Base-by-base conservation (phyloP, 129 eudicot genomes). In the Lonicera japonica region DNA sequence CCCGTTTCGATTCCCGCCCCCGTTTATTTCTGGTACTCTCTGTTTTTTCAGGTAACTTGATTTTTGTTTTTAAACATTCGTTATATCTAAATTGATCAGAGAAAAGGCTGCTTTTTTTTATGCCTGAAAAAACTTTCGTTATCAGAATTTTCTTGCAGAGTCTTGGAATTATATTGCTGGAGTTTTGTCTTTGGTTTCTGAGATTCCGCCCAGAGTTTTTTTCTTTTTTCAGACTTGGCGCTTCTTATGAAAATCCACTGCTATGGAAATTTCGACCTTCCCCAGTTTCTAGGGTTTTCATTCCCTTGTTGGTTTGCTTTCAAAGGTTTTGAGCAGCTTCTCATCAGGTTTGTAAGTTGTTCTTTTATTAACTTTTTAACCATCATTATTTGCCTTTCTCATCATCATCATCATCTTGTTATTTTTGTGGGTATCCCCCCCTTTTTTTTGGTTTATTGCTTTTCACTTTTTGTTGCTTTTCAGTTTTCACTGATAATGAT, bases 131-230 rank as follows among this genome's bases (percentile, higher is more conserved):
- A 43, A 10, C 8, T n/a, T n/a, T 43, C 1, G 13, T 10, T 14
- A 43, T 43, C 50, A 43, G 8, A 29, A 14, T 43, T 43, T 43
- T 14, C 50, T 43, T 43, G 24, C 68, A 41, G 56, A 50, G 56
- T 61, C 50, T 54, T 39, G 43, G 63, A 61, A 36, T 52, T n/a
- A 5, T 56, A 21, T 41, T 62, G 39, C 56, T 72, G 60, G 60
- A 54, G 63, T 12, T 65, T 55, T 67, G 53, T 73, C 34, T 52
- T 36, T 20, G 40, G 3, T 24, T 34, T 56, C 53, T 9, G 68
- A 41, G 51, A 48, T 61, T 34, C 62, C 18, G 36, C 25, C 2
- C 36, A 29, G 21, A 22, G 48, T 59, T 29, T 19, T 68, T 65
- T 67, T 56, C 57, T 54, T 54, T 59, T 41, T 16, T 24, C 38